Conservation (phyloP, 2,329 filamentous ascomycete genomes). For the Bipolaris oryzae region DNA sequence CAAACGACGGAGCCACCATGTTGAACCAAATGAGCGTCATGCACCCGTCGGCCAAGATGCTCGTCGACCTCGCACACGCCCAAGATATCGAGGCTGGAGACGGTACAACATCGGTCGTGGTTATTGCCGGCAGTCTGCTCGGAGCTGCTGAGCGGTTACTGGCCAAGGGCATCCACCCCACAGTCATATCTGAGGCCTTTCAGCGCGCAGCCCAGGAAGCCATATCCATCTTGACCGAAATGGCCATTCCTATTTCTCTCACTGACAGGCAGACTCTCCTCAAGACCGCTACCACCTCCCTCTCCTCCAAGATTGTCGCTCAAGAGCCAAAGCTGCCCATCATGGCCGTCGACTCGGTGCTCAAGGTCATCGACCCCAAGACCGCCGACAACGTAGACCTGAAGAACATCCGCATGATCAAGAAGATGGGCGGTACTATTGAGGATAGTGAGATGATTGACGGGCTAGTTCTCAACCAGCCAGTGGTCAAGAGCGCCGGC, state of each 20-base stretch:
- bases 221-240: constrained; percentile 88
- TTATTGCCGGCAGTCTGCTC: constrained; percentile 93
- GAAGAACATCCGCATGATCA: constrained; percentile 94
- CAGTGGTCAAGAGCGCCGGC: constrained; percentile 89
- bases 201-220: constrained; percentile 90
- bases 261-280: constrained; percentile 87
- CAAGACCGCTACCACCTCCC: constrained; percentile 94
- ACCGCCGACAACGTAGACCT: constrained; percentile 96
- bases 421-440: constrained; percentile 97
- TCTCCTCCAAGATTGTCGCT: constrained; percentile 98
- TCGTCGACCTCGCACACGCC: constrained; percentile 94
- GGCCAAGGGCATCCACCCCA: constrained; percentile 90
- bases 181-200: constrained; percentile 96
- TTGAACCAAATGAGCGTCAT: constrained; percentile 98
- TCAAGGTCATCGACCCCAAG: constrained; percentile 94
- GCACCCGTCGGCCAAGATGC: constrained; percentile 99
- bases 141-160: constrained; percentile 92
- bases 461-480: constrained; percentile 88
- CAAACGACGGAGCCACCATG: constrained; percentile 99
- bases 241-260: constrained; percentile 92
- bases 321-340: constrained; percentile 96
- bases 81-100: constrained; percentile 99
- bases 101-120: constrained; percentile 96
- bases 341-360: constrained; percentile 96
- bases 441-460: constrained; percentile 98